Percentiles rank a stretch among this genome's conserved stretches.
Evolutionary conservation across 1,284 basidiomycete species (phyloP).

Genomic region (Moniliophthora roreri): DNA sequence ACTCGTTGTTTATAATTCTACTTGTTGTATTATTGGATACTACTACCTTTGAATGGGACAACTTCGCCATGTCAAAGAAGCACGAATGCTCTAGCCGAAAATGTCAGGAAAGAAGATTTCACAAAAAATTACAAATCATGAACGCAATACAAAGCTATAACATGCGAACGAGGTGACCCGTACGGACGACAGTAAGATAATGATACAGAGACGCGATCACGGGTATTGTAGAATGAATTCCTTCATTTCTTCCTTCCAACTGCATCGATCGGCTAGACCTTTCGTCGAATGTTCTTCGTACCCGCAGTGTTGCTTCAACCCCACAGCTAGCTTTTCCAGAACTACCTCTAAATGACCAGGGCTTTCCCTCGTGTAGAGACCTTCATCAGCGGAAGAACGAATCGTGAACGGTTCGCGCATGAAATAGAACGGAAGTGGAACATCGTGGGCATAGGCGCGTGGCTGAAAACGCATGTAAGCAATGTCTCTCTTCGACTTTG

Average conservation of each 20-base stretch:
- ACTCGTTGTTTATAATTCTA: background rate
- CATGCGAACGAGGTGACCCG: no score
- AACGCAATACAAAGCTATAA: no score
- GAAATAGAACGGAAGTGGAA: background rate
- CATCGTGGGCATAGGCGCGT: background rate
- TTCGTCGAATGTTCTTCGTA: constrained; percentile 25
- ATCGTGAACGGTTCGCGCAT: constrained; percentile 12
- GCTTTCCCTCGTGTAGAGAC: background rate
- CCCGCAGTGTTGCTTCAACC: background rate
- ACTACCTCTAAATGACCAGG: background rate
- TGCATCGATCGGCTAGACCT: constrained; percentile 37
- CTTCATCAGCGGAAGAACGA: background rate
- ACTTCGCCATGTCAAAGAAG: no score
- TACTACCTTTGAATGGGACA: no score
- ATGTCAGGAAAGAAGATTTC: no score
- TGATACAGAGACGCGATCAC: constrained; percentile 28
- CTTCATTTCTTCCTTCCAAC: constrained; percentile 63
- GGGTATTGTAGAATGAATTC: constrained; percentile 62
- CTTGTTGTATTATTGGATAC: background rate
- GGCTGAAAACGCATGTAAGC: constrained; percentile 6
- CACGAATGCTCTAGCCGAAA: no score
- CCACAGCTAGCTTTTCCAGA: background rate
- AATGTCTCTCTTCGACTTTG: constrained; percentile 14
- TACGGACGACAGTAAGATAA: background rate
- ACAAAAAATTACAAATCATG: no score